Base-by-base conservation (phyloP, 805 yeast genomes). In the Candida ponderosae region DNA sequence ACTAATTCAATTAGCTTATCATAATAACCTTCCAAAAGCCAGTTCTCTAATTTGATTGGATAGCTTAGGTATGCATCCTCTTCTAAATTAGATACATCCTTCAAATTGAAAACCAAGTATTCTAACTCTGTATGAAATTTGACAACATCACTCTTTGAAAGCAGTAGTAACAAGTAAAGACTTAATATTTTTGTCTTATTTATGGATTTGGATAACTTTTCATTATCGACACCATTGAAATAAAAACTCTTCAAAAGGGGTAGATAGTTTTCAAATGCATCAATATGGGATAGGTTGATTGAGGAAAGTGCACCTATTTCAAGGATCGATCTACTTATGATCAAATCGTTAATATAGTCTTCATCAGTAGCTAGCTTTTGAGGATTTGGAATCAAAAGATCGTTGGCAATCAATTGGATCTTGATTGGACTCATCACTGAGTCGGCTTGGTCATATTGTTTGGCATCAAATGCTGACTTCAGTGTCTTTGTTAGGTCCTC, bases 21-120 rank as follows among this genome's bases (percentile, higher is more conserved):
- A 61, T 89, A 93, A 46, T 90, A 83, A 31, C 98, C 98, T 63
- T 93, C 97, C 81, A 90, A 87, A 46, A 93, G 74, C 82, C 94
- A 86, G 46, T 85, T 79, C 59, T 93, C 97, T 50, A 93, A 77
- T 48, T 79, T 79, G 37, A 90, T 79, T 18, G 97, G 97, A 57
- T 88, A 88, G 34, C 76, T 73, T 47, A 90, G 66, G 56, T 71
- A 85, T 46, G 71, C 66, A 56, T 85, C 95, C 27, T 70, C 66
- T 47, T 86, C 90, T 43, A 76, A 65, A 24, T 8, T 24, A 8
- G 6, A 6, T 43, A 57, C 55, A 50, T 51, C 66, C n/a, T 50
- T 44, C 20, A 63, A 46, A 29, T 57, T 51, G 47, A 73, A 74
- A 47, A 71, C 74, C 46, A 88, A 70, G 40, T 66, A 68, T 59